Evolutionary conservation across 1,139 yeast genomes (phyloP).

Genomic region (Scheffersomyces cryptocercus): DNA sequence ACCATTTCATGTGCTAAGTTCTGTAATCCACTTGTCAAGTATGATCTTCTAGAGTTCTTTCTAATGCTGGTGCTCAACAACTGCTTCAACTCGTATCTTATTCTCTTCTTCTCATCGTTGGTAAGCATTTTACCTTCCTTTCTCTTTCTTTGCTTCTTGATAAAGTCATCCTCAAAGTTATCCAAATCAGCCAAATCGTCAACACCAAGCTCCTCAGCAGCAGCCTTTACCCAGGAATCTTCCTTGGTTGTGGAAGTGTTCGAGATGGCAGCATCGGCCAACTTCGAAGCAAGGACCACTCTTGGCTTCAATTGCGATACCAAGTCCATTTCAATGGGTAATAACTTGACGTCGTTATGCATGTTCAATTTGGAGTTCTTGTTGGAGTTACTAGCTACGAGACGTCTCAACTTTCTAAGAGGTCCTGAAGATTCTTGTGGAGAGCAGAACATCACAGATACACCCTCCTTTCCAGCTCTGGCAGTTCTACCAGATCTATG

Average conservation of each 20-base stretch:
- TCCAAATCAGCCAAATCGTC: constrained; percentile 64
- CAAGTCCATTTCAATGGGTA: constrained; percentile 78
- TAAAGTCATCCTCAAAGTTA: constrained; percentile 60
- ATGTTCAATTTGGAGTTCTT: constrained; percentile 25
- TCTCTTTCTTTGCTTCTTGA: constrained; percentile 63
- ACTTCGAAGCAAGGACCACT: constrained; percentile 63
- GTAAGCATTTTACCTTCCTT: constrained; percentile 56
- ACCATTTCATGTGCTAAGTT: constrained; percentile 85
- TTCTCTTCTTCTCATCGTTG: constrained; percentile 47
- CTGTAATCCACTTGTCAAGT: constrained; percentile 80
- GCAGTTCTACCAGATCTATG: constrained; percentile 99
- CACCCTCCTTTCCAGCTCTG: constrained; percentile 93
- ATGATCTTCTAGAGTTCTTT: constrained; percentile 69
- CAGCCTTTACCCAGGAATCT: constrained; percentile 79
- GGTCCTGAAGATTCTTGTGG: constrained; percentile 95
- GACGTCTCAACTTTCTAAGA: constrained; percentile 67
- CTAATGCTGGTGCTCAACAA: constrained; percentile 62
- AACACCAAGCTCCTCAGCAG: constrained; percentile 91
- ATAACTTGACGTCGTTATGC: constrained; percentile 61
- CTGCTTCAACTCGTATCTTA: constrained; percentile 57
- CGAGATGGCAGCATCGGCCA: constrained; percentile 71
- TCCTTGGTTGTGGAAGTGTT: constrained; percentile 67
- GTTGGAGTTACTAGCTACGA: constrained; percentile 46
- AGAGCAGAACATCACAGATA: constrained; percentile 86
- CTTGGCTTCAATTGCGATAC: constrained; percentile 71